Percentiles rank a stretch among this genome's conserved stretches.
These are phyloP conservation scores for Areca catechu DNA, from an alignment of 176 grass and related monocot genomes.

Conservation along the genomic window DNA sequence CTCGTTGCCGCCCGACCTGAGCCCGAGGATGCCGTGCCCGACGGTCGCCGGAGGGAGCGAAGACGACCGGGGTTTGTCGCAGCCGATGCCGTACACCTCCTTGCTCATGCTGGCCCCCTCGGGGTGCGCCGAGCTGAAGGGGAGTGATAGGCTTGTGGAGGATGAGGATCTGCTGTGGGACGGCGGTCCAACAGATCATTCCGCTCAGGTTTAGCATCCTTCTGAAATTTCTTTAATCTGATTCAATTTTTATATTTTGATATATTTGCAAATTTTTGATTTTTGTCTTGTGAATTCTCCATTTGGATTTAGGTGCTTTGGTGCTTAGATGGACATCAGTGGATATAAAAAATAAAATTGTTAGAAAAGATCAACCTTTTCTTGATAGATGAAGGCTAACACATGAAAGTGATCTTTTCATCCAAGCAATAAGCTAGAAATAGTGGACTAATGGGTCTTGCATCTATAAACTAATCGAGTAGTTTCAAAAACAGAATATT, in stretches of 20 bases:
- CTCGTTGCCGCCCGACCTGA: slow-evolving; percentile 31
- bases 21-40: slow-evolving; percentile 38
- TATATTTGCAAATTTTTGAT: not conserved
- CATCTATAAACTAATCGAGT: no score
- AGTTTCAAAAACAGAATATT: no score
- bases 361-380: no score
- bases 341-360: no score
- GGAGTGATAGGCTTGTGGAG: not conserved
- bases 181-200: slow-evolving; percentile 28
- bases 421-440: no score
- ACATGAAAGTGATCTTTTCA: no score
- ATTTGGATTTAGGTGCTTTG: not conserved
- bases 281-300: not conserved
- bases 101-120: slow-evolving; percentile 41
- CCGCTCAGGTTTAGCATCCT: slow-evolving; percentile 36
- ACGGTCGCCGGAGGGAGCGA: slow-evolving; percentile 1
- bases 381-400: no score
- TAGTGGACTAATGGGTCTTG: no score
- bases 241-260: not conserved
- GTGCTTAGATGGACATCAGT: not conserved
- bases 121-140: slow-evolving; percentile 18
- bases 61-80: slow-evolving; percentile 7
- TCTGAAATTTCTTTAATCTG: not conserved
- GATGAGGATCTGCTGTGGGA: slow-evolving; percentile 53
- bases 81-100: slow-evolving; percentile 44